Evolutionary conservation across 2,329 filamentous ascomycete species (phyloP), one percentile per base, ranked within the genome.

Genomic region (Calonectria hongkongensis): DNA sequence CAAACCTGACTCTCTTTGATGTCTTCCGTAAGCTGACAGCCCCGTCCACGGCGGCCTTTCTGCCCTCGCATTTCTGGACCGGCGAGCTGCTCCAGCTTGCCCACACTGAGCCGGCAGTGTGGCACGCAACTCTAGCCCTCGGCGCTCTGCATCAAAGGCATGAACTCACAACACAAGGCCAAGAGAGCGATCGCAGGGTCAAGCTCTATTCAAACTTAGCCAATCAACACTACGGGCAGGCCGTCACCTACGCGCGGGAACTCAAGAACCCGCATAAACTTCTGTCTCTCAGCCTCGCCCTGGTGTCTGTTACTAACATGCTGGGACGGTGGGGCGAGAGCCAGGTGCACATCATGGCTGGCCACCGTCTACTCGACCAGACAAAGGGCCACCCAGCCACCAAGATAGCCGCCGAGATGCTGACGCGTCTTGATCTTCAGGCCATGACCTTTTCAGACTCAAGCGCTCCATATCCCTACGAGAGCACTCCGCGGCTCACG

Each of bases 371-470:
- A 5, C 30, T 84, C 7, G 73, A 73, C 8, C 64, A 78, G 43
- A 69, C 74, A 43, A 74, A 71, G 15, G 62, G 75, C 2, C 58
- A 74, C 0, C 39, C 66, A 7, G 74, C 66, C 12, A 76, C 72
- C 0, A 77, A 66, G 9, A 73, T 67, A 18, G 77, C 78, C 0
- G 72, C 78, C 8, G 78, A 80, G 62, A 75, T 79, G 36, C 33
- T 85, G 2, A 78, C 78, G 3, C 76, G 82, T 2, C 62, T 84
- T n/a, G 82, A 84, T 50, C 28, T 85, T 6, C 80, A 83, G 47
- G 81, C 80, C 73, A 81, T 84, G 79, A 79, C 82, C 0, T 83
- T 84, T 50, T 79, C 76, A 2, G 83, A 84, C 36, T 78, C 77
- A 0, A 76, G 72, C 5, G 80, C 81, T 3, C 82, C 82, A 1